Evolutionary conservation across 805 yeast species (phyloP).

Genomic region (Cyberlindnera americana): DNA sequence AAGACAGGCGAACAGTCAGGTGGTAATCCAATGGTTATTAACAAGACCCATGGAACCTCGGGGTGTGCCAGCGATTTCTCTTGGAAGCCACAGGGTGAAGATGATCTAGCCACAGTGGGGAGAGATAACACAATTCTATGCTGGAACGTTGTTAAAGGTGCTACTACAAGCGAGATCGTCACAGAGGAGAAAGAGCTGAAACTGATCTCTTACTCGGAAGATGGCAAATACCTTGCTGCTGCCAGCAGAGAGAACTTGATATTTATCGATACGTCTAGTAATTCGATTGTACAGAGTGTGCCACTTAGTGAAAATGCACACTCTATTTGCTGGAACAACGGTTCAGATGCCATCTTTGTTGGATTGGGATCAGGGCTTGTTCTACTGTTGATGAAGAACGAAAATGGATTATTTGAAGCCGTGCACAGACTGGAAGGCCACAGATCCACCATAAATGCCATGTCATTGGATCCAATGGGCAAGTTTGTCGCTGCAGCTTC

Average conservation of each 20-base stretch:
- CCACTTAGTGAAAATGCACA: conserved; percentile 26
- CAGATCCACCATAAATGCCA: conserved; percentile 44
- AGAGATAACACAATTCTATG: conserved; percentile 42
- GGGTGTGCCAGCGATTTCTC: conserved; percentile 38
- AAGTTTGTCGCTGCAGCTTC: conserved; percentile 49
- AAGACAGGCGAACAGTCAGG: conserved; percentile 30
- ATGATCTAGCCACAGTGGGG: conserved; percentile 46
- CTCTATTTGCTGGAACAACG: conserved; percentile 32
- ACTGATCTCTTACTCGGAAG: conserved; percentile 28
- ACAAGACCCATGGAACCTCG: conserved; percentile 38
- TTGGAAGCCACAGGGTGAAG: conserved; percentile 49
- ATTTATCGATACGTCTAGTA: conserved; percentile 33
- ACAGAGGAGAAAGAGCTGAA: conserved; percentile 27
- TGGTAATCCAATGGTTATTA: conserved; percentile 31
- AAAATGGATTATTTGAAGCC: conserved; percentile 5
- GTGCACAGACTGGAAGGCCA: conserved; percentile 39
- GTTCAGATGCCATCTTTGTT: conserved; percentile 36
- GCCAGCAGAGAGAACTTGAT: conserved; percentile 38
- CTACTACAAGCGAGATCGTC: conserved; percentile 30
- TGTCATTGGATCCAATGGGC: conserved; percentile 52
- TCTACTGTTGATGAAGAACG: conserved; percentile 22
- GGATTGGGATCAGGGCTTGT: conserved; percentile 49
- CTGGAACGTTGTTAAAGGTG: conserved; percentile 42
- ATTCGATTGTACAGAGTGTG: conserved; percentile 29
- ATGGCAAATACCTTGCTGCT: conserved; percentile 44